phyloP scores from a whole-genome alignment of 495 filamentous ascomycete genomes.

The Chlorociboria aeruginascens region DNA sequence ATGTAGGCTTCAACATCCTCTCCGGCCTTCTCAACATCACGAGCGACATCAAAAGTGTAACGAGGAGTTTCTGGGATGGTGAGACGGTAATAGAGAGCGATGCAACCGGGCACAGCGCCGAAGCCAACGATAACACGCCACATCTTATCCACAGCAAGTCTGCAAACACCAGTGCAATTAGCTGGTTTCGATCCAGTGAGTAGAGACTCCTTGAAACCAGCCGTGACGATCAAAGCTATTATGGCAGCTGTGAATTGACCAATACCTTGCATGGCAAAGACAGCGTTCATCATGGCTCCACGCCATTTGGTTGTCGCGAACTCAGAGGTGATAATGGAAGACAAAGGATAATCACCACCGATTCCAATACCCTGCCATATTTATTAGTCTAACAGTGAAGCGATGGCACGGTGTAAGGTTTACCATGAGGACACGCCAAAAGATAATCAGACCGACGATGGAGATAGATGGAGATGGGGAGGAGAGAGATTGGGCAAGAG shows the following conservation, averaged over 20 bases:
- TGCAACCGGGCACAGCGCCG: conserved; percentile 60
- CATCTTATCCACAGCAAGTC: conserved; percentile 69
- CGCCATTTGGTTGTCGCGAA: conserved; percentile 67
- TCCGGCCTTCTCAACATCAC: conserved; percentile 49
- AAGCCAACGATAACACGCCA: conserved; percentile 71
- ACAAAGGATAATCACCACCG: conserved; percentile 79
- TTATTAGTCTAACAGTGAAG: conserved; percentile 23
- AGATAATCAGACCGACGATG: conserved; percentile 67
- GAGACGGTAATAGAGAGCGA: conserved; percentile 71
- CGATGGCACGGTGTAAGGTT: background rate
- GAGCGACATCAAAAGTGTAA: conserved; percentile 48
- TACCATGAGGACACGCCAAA: conserved; percentile 76
- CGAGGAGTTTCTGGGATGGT: conserved; percentile 73
- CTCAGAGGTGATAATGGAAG: conserved; percentile 74
- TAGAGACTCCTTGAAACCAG: conserved; percentile 60
- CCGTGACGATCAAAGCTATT: conserved; percentile 56
- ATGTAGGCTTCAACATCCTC: conserved; percentile 56
- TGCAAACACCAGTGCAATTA: conserved; percentile 52
- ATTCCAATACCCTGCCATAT: conserved; percentile 65
- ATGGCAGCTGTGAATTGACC: conserved; percentile 64
- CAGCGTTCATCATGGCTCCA: conserved; percentile 76
- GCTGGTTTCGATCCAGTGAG: conserved; percentile 30
- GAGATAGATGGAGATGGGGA: conserved; percentile 53
- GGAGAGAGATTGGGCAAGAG: conserved; percentile 60
- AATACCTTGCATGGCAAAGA: conserved; percentile 77